Percentiles rank a stretch among this genome's conserved stretches.
These are phyloP conservation scores for Withania somnifera DNA, from an alignment of 305 asterid species.

Conservation along the genomic window DNA sequence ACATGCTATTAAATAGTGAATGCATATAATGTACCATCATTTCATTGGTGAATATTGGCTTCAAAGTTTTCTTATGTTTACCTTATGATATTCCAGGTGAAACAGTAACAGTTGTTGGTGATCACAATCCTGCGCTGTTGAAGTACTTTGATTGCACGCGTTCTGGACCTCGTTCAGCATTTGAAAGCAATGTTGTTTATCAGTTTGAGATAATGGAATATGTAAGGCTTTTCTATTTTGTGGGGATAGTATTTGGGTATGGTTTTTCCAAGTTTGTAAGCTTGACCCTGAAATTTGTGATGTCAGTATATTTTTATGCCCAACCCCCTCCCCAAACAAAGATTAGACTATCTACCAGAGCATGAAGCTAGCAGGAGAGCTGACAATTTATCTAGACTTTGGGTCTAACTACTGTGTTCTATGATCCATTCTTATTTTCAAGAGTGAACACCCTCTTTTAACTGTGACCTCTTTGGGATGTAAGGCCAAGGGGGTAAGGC, in stretches of 20 bases:
- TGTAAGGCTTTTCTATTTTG: conserved; percentile 45
- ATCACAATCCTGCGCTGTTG: conserved; percentile 74
- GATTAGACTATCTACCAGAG: not conserved
- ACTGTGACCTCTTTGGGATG: not conserved
- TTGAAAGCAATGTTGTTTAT: conserved; percentile 87
- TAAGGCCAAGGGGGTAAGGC: not conserved
- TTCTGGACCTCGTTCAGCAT: conserved; percentile 99
- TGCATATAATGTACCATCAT: not conserved
- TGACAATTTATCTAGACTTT: not conserved
- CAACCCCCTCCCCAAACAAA: not conserved
- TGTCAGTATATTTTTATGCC: not conserved
- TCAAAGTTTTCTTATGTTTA: not conserved
- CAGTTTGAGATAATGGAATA: conserved; percentile 98
- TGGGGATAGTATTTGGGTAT: conserved; percentile 7
- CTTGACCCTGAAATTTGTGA: conserved; percentile 1
- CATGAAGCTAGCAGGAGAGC: not conserved
- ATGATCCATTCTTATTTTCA: not conserved
- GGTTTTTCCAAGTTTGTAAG: not conserved
- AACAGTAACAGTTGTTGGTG: conserved; percentile 94
- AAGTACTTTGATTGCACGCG: conserved; percentile 92
- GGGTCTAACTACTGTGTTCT: not conserved
- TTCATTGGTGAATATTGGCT: not conserved
- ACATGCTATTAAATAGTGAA: not conserved
- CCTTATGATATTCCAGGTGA: conserved; percentile 46
- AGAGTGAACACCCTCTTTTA: not conserved